Percentiles rank a stretch among this genome's conserved stretches.
Evolutionary conservation across 2,329 filamentous ascomycete genomes (phyloP).

Genomic region (Penicillium frequentans): DNA sequence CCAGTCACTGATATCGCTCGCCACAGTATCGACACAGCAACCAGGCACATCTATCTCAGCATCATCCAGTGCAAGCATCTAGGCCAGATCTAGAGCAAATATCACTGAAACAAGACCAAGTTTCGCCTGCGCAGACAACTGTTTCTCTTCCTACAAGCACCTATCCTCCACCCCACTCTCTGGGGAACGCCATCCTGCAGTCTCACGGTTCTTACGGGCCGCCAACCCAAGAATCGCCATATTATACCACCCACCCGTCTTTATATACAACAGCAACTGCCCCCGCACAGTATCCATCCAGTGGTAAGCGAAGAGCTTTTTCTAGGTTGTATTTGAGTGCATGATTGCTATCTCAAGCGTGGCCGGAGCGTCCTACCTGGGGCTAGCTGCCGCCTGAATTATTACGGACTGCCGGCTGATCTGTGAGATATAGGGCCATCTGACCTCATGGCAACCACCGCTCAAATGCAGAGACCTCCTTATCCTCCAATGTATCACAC

Average conservation of each 20-base stretch:
- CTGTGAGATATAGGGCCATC: constrained; percentile 65
- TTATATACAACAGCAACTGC: constrained; percentile 81
- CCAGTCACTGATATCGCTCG: constrained; percentile 20
- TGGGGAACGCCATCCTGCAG: constrained; percentile 47
- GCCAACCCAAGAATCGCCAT: constrained; percentile 66
- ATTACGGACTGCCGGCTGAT: constrained; percentile 60
- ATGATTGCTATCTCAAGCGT: not conserved
- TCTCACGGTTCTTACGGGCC: constrained; percentile 66
- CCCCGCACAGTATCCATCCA: constrained; percentile 80
- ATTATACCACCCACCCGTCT: constrained; percentile 76
- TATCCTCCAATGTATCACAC: constrained; percentile 96
- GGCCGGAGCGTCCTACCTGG: not conserved
- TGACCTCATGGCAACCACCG: constrained; percentile 64
- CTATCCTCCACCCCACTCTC: constrained; percentile 30
- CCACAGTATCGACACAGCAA: constrained; percentile 34
- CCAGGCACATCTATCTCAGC: constrained; percentile 31
- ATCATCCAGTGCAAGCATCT: constrained; percentile 30
- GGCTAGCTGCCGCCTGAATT: constrained; percentile 40
- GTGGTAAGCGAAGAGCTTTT: constrained; percentile 64
- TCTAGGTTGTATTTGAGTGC: not conserved
- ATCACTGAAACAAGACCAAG: constrained; percentile 47
- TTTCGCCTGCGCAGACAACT: constrained; percentile 62
- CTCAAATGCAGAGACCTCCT: constrained; percentile 64
- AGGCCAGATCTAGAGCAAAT: constrained; percentile 24
- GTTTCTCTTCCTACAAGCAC: constrained; percentile 30